A percentile compares a stretch with the other conserved stretches of the same genome.
phyloP scores from a whole-genome alignment of 1,284 basidiomycete species.

The Ustilago sp. region DNA sequence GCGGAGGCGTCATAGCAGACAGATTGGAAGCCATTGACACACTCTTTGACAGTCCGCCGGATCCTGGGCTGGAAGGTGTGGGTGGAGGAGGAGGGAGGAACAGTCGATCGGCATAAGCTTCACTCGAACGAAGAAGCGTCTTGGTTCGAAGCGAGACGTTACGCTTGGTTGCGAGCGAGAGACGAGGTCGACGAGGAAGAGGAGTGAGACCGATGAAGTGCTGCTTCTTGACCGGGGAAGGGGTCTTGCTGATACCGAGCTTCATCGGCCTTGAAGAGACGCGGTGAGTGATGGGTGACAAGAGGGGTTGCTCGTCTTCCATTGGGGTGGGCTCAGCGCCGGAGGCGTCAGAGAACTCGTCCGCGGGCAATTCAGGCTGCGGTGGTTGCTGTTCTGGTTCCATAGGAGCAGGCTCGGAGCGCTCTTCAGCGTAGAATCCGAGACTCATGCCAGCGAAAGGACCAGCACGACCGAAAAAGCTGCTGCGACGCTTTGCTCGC shows the following conservation, averaged over 20 bases:
- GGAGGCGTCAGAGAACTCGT: slow-evolving; percentile 29
- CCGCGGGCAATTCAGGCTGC: slow-evolving; percentile 6
- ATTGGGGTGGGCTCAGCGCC: slow-evolving; percentile 25
- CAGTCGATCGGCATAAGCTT: slow-evolving; percentile 45
- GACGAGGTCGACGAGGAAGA: slow-evolving; percentile 43
- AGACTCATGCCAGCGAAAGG: slow-evolving; percentile 48
- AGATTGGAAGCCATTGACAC: slow-evolving; percentile 46
- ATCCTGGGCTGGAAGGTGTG: slow-evolving; percentile 3
- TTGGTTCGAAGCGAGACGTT: slow-evolving; percentile 50
- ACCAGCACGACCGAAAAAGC: slow-evolving; percentile 54
- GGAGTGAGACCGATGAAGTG: slow-evolving; percentile 47
- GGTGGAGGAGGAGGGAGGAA: slow-evolving; percentile 46
- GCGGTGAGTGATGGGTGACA: slow-evolving; percentile 12
- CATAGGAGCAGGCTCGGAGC: slow-evolving; percentile 16
- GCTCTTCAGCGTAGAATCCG: slow-evolving; percentile 56
- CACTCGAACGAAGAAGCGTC: slow-evolving; percentile 48
- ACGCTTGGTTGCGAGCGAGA: slow-evolving; percentile 45
- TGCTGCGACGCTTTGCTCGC: slow-evolving; percentile 50
- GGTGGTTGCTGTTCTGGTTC: neutral
- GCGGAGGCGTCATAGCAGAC: slow-evolving; percentile 15
- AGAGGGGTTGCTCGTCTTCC: slow-evolving; percentile 17
- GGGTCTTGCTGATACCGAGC: slow-evolving; percentile 46
- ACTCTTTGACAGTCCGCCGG: slow-evolving; percentile 33
- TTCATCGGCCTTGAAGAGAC: slow-evolving; percentile 17
- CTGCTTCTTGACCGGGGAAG: slow-evolving; percentile 42